A percentile compares a stretch with the other conserved stretches of the same genome.
Conservation (phyloP, 805 yeast genomes). For the Wickerhamomyces subpelliculosus region DNA sequence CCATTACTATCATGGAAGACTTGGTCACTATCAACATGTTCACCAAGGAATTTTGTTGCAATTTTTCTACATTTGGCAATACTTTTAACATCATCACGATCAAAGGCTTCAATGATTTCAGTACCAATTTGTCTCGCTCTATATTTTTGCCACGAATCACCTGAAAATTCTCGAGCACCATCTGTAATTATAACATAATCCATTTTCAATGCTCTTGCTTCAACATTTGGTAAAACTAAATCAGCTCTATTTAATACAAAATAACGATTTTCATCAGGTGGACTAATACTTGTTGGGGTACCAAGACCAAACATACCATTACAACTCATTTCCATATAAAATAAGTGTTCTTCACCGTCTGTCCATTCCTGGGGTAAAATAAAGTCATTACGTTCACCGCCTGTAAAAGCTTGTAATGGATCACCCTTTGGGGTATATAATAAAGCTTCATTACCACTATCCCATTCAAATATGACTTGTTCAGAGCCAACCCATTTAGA, state of each 20-base stretch:
- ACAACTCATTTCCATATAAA: slow-evolving; percentile 86
- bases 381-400: slow-evolving; percentile 74
- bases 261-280: slow-evolving; percentile 66
- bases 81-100: slow-evolving; percentile 54
- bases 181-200: slow-evolving; percentile 90
- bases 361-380: slow-evolving; percentile 53
- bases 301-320: slow-evolving; percentile 91
- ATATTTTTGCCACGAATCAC: slow-evolving; percentile 73
- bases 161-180: slow-evolving; percentile 81
- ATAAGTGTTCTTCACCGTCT: slow-evolving; percentile 47
- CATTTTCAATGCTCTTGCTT: slow-evolving; percentile 67
- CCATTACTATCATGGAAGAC: slow-evolving; percentile 47
- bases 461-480: slow-evolving; percentile 70
- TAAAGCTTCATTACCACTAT: slow-evolving; percentile 80
- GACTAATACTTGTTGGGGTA: slow-evolving; percentile 49
- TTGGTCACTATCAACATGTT: slow-evolving; percentile 50
- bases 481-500: slow-evolving; percentile 34
- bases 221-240: slow-evolving; percentile 70
- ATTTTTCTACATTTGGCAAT: slow-evolving; percentile 58
- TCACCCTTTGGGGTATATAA: slow-evolving; percentile 60
- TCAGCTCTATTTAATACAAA: slow-evolving; percentile 69
- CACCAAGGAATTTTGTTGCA: slow-evolving; percentile 60
- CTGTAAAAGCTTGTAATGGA: slow-evolving; percentile 81
- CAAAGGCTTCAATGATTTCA: slow-evolving; percentile 77
- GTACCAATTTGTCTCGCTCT: slow-evolving; percentile 77